Evolutionary conservation across 768 basidiomycete species (phyloP).

Genomic region (Tylopilus sp.): DNA sequence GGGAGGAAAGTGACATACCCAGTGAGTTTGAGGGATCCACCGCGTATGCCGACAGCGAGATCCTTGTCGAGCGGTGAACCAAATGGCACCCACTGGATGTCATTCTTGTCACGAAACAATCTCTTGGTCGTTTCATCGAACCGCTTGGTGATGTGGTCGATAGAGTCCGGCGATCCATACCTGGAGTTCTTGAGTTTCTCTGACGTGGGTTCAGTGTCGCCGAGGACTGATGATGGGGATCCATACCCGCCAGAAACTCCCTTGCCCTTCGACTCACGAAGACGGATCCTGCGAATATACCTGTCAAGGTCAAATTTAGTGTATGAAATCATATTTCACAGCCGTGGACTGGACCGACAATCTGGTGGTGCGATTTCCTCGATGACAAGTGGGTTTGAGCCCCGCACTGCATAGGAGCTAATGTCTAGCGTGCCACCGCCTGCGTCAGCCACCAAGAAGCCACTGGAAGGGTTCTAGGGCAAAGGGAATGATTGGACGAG

Average conservation of each 20-base stretch:
- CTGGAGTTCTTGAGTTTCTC: constrained; percentile 71
- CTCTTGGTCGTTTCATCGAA: constrained; percentile 85
- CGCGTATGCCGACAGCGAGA: constrained; percentile 60
- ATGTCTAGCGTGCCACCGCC: constrained; percentile 82
- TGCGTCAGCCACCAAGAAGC: constrained; percentile 77
- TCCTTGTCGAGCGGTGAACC: constrained; percentile 81
- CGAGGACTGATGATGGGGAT: neutral
- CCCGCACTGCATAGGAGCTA: constrained; percentile 73
- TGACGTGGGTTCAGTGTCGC: constrained; percentile 27
- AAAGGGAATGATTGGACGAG: constrained; percentile 3
- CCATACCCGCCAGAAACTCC: constrained; percentile 64
- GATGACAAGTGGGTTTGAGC: constrained; percentile 66
- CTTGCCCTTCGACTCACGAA: constrained; percentile 76
- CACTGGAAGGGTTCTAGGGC: constrained; percentile 63
- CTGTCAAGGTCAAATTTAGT: constrained; percentile 34
- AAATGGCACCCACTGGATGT: constrained; percentile 70
- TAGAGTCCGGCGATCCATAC: constrained; percentile 65
- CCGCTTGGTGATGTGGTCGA: constrained; percentile 76
- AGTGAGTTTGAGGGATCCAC: constrained; percentile 66
- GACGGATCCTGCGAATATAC: constrained; percentile 79
- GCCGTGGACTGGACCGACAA: constrained; percentile 43
- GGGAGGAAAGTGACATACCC: constrained; percentile 45
- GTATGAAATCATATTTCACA: neutral
- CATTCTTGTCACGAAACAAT: constrained; percentile 65
- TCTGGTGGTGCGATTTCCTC: constrained; percentile 84